Percentiles rank a stretch among this genome's conserved stretches.
Evolutionary conservation across 208 protist species (phyloP).

Genomic region (Phytomonas sp.): DNA sequence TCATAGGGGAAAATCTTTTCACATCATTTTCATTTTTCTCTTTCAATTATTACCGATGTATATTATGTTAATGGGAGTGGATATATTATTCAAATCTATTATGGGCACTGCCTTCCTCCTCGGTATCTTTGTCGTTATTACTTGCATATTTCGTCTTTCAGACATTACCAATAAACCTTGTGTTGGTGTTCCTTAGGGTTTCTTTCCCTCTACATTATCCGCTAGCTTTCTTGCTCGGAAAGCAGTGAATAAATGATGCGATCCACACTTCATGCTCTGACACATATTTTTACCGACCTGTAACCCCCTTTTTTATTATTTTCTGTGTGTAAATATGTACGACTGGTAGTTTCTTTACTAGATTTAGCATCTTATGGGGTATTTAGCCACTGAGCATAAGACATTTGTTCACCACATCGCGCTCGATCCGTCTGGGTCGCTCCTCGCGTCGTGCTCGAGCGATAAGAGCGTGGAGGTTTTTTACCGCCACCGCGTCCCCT

Average conservation of each 20-base stretch:
- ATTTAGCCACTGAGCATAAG: slow-evolving; percentile 49
- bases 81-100: neutral
- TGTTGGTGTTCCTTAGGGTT: neutral
- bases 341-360: neutral
- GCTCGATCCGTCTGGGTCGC: slow-evolving; percentile 59
- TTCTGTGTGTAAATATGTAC: neutral
- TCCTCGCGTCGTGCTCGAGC: slow-evolving; percentile 81
- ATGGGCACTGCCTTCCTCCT: neutral
- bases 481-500: slow-evolving; percentile 24
- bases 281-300: slow-evolving; percentile 12
- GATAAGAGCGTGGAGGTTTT: slow-evolving; percentile 82
- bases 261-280: neutral
- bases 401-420: slow-evolving; percentile 83
- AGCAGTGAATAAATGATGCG: neutral
- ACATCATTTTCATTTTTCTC: neutral
- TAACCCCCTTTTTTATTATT: neutral
- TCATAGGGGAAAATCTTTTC: neutral
- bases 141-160: neutral
- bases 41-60: neutral
- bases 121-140: neutral
- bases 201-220: neutral
- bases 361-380: slow-evolving; percentile 23
- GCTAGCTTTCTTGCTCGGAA: neutral
- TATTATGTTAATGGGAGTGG: neutral
- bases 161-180: neutral